Evolutionary conservation across 768 basidiomycete genomes (phyloP), one percentile per base, ranked within the genome.

Genomic region (Boletales sp.): DNA sequence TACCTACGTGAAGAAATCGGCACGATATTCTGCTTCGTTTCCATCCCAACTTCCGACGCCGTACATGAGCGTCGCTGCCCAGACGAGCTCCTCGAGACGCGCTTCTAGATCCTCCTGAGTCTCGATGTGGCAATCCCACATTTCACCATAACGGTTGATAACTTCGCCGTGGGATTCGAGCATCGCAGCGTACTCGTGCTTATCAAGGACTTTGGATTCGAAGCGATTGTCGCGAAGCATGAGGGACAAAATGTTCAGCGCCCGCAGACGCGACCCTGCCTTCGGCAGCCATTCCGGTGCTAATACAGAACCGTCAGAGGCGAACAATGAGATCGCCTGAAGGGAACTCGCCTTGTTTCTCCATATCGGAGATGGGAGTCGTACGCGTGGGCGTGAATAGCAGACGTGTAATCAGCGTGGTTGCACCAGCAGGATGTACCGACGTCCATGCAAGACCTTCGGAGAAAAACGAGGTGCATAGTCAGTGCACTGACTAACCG

Each of bases 1-100:
- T 9, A 72, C 83, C 55, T 54, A 87, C 84, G 72, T 61, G 72
- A 82, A 80, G 67, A 89, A 87, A 56, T 88, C 83, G 1, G 81
- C 82, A 41, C 76, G 75, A 68, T 84, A 85, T 45, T 64, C 57
- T 8, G 32, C 52, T 27, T 55, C 55, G 21, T 50, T 48, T 34
- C 59, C 60, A 3, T 71, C 67, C 74, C 78, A 84, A 29, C 81
- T 84, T 32, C 74, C 75, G 21, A 84, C 70, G 0, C 77, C 83
- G 53, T 83, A 90, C 47, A 86, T 72, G n/a, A 86, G 59, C 0
- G 68, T 69, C 43, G 72, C 73, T 41, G 73, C 69, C 80, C 83
- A 89, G 8, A 70, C 61, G 11, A 90, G 63, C 60, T 90, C 86
- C 57, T 83, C 82, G 11, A 85, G 67, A 60, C 82, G 84, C 29